A percentile compares a stretch with the other conserved stretches of the same genome.
These are phyloP conservation scores for Diplosphaera chodatii DNA, from an alignment of 139 green algal genomes.

Conservation along the genomic window DNA sequence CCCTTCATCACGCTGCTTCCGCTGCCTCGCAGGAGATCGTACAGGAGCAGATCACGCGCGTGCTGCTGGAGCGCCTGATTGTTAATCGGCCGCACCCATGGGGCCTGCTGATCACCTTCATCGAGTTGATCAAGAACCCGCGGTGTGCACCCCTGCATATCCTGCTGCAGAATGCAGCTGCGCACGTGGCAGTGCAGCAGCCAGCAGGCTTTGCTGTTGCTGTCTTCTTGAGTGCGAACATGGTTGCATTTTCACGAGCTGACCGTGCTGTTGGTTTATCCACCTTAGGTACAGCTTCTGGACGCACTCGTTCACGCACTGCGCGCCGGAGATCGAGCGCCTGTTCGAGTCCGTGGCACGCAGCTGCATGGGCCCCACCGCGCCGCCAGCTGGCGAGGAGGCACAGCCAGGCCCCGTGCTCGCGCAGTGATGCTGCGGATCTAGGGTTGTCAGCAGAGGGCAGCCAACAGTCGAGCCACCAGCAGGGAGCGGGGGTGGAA, in stretches of 20 bases:
- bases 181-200: no score
- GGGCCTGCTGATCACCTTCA: constrained; percentile 98
- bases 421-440: not conserved
- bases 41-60: constrained; percentile 94
- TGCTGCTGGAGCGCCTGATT: constrained; percentile 96
- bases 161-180: no score
- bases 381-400: not conserved
- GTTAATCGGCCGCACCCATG: constrained; percentile 89
- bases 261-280: no score
- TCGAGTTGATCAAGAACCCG: constrained; percentile 99
- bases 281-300: constrained; percentile 95
- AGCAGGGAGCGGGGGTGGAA: no score
- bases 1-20: no score
- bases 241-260: no score
- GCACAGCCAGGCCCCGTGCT: not conserved
- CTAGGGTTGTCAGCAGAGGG: no score
- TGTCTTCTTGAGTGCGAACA: no score
- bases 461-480: no score
- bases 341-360: constrained; percentile 92
- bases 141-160: no score
- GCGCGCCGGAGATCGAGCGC: constrained; percentile 90
- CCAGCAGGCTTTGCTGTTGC: no score
- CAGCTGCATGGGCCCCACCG: constrained; percentile 42
- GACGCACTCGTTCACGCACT: constrained; percentile 88
- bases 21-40: constrained; percentile 50